Base-by-base conservation (phyloP, 1,284 basidiomycete species). In the Prillingera fragicola region DNA sequence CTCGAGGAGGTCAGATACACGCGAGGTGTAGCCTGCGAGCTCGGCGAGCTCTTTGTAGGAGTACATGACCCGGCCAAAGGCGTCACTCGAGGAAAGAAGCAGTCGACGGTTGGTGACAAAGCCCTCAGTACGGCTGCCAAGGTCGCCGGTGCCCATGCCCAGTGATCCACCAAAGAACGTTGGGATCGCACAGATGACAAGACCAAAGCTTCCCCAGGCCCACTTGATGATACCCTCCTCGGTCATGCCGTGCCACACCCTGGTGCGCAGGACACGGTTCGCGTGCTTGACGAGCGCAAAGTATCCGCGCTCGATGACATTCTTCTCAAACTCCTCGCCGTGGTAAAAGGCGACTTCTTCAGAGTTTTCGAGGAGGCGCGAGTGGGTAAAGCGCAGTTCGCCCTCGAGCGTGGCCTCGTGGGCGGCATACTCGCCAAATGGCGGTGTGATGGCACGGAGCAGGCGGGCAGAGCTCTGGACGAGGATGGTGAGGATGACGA, bases 201-300 rank as follows among this genome's bases (percentile, higher is more conserved):
- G 82, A 19, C 92, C 92, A 62, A 95, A 85, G 63, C 84, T 85
- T 55, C 92, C 92, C 94, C 94, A 97, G 13, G 92, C 67, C 92
- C 92, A 94, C 71, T 97, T 97, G 63, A 97, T 85, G 45, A 98
- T 84, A 2, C 90, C 90, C 69, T 98, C 94, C 67, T 96, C 91
- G 8, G 83, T 79, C 71, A 91, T 88, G 2, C 85, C 83, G 69
- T 95, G 90, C 81, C 85, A 88, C 76, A 94, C 87, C 23, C 85
- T 78, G 49, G 85, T 82, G 33, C 79, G 74, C 59, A 94, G 77
- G 3, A 95, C 84, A 44, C 80, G 78, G 62, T 87, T 87, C 68
- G 92, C 85, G 60, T 98, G 94, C 66, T 83, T 85, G 55, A 96
- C 79, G 23, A 95, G 76, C 5, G 81, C 81, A 43, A 87, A 87